Conservation (phyloP, 805 yeast species). For the Kodamaea neixiangensis region DNA sequence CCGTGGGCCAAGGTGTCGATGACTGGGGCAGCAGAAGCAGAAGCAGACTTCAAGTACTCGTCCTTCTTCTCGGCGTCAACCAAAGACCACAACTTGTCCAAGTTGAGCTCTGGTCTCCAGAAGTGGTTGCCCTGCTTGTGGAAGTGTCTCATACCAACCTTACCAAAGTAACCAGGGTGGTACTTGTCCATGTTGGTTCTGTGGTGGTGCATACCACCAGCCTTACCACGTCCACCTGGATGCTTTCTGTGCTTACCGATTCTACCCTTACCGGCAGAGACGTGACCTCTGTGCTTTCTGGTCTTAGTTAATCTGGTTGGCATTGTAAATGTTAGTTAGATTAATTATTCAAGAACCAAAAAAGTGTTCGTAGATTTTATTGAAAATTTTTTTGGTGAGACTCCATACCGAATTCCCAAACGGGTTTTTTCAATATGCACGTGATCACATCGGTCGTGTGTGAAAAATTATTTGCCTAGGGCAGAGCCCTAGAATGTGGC, state of each 20-base stretch:
- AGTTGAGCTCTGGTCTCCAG: constrained; percentile 98
- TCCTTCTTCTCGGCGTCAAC: constrained; percentile 94
- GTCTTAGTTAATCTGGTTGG: constrained; percentile 99
- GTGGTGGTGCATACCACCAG: constrained; percentile 99
- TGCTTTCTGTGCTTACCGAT: constrained; percentile 99
- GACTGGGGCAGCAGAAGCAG: constrained; percentile 94
- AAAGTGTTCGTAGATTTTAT: constrained; percentile 8
- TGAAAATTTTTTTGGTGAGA: constrained; percentile 11
- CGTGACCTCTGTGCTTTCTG: constrained; percentile 99
- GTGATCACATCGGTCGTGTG: neutral
- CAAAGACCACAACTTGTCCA: constrained; percentile 98
- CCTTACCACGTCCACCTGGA: constrained; percentile 99
- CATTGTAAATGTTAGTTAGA: constrained; percentile 51
- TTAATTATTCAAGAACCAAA: constrained; percentile 9
- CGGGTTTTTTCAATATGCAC: neutral
- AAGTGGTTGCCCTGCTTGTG: constrained; percentile 90
- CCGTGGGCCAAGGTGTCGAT: constrained; percentile 99
- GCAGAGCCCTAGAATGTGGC: neutral
- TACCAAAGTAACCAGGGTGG: constrained; percentile 99
- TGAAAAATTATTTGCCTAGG: neutral
- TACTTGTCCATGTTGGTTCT: constrained; percentile 99
- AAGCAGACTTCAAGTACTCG: constrained; percentile 81
- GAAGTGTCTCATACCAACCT: constrained; percentile 99
- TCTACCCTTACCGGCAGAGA: constrained; percentile 99
- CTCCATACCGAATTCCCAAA: neutral